Evolutionary conservation across 495 filamentous ascomycete genomes (phyloP).

Genomic region (Penicillium steckii): DNA sequence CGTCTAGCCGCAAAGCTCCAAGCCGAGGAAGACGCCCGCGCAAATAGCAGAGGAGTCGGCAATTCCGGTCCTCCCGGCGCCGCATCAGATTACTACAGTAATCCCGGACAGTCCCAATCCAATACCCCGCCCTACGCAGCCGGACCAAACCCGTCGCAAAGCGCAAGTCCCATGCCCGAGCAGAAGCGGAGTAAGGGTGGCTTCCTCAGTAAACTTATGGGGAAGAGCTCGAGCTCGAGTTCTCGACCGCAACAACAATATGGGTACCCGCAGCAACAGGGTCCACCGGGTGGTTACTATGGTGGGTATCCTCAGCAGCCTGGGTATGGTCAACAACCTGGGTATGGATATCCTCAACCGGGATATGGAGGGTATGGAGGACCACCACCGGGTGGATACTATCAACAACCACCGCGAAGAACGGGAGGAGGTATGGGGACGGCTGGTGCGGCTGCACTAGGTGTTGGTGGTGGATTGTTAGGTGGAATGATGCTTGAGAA

Average conservation of each 20-base stretch:
- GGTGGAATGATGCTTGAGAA: conserved; percentile 69
- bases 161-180: conserved; percentile 22
- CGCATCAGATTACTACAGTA: conserved; percentile 46
- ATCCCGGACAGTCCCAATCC: conserved; percentile 21
- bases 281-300: conserved; percentile 17
- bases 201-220: conserved; percentile 52
- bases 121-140: conserved; percentile 19
- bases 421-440: conserved; percentile 53
- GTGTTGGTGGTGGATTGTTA: conserved; percentile 72
- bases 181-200: conserved; percentile 37
- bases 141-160: too few species aligned
- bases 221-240: conserved; percentile 34
- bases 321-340: conserved; percentile 32
- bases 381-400: conserved; percentile 37
- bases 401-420: conserved; percentile 33
- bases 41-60: conserved; percentile 24
- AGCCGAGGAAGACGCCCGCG: conserved; percentile 74
- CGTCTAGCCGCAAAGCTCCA: conserved; percentile 74
- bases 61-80: conserved; percentile 23
- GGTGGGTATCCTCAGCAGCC: conserved; percentile 36
- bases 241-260: conserved; percentile 12
- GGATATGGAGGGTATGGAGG: conserved; percentile 40
- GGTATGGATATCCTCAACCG: conserved; percentile 40
- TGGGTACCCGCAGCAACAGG: conserved; percentile 20
- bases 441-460: conserved; percentile 70